Evolutionary conservation across 257 asterid genomes (phyloP).

Genomic region (Lycium barbarum): DNA sequence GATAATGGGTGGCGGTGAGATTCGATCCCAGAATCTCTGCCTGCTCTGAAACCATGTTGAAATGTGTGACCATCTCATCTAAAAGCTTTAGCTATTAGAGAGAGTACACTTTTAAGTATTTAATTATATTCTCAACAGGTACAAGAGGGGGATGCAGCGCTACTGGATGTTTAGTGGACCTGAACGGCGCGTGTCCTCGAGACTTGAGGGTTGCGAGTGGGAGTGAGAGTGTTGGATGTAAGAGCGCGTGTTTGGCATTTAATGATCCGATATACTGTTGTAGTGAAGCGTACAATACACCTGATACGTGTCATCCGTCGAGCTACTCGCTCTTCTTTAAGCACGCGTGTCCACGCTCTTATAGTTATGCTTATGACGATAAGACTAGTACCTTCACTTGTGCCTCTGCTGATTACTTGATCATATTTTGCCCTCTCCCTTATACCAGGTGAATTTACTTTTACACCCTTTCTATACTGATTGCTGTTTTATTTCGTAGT

Average conservation of each 20-base stretch:
- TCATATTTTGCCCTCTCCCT: constrained; percentile 92
- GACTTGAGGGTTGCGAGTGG: constrained; percentile 70
- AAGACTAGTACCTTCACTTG: constrained; percentile 96
- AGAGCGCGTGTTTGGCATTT: constrained; percentile 98
- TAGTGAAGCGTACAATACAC: constrained; percentile 81
- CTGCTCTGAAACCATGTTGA: too few species aligned
- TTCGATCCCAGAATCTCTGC: too few species aligned
- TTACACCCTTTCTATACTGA: background rate
- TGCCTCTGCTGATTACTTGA: constrained; percentile 77
- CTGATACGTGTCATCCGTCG: constrained; percentile 90
- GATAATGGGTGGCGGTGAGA: too few species aligned
- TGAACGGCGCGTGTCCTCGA: constrained; percentile 91
- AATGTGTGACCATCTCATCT: too few species aligned
- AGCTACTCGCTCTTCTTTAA: constrained; percentile 81
- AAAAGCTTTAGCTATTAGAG: too few species aligned
- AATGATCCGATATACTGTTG: constrained; percentile 86
- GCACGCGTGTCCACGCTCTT: constrained; percentile 90
- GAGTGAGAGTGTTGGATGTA: constrained; percentile 72
- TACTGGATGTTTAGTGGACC: constrained; percentile 84
- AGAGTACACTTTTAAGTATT: too few species aligned
- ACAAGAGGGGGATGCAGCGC: constrained; percentile 72
- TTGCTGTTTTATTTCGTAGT: background rate
- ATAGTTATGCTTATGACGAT: constrained; percentile 95
- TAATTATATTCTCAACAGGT: too few species aligned
- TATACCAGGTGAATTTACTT: constrained; percentile 69